Percentiles rank a stretch among this genome's conserved stretches.
Conservation (phyloP, 75 land plant species). For the Sequoia sempervirens region DNA sequence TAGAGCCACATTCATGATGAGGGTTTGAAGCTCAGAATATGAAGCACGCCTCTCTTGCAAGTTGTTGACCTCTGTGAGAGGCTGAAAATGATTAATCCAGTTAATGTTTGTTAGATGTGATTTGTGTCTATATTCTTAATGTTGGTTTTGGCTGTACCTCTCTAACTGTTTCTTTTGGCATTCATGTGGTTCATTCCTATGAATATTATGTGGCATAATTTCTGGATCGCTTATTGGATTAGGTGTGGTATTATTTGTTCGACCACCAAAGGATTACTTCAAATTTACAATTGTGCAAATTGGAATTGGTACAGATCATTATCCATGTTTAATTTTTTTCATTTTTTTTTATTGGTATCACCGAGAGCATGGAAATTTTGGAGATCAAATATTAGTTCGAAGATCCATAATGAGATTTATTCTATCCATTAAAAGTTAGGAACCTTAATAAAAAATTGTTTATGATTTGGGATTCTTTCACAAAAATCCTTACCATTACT, state of each 20-base stretch:
- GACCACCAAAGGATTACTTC: constrained; percentile 84
- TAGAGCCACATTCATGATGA: too few relatives aligned
- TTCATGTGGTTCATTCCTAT: constrained; percentile 96
- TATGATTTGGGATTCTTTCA: neutral
- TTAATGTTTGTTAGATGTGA: neutral
- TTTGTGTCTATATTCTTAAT: neutral
- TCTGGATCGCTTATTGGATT: constrained; percentile 77
- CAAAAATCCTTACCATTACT: too few relatives aligned
- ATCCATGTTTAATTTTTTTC: neutral
- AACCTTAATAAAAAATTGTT: neutral
- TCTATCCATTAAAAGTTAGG: neutral
- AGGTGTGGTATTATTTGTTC: constrained; percentile 56
- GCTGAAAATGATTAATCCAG: neutral
- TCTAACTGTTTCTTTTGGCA: neutral
- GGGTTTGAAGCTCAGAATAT: too few relatives aligned
- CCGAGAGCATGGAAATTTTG: neutral
- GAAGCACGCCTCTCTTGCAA: too few relatives aligned
- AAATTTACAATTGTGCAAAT: constrained; percentile 85
- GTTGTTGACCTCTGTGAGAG: too few relatives aligned
- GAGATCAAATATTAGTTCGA: neutral
- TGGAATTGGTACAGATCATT: constrained; percentile 67
- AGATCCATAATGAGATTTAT: neutral
- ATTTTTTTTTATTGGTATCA: neutral
- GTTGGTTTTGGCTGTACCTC: neutral
- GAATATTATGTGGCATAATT: constrained; percentile 64